These are phyloP conservation scores for Obba rivulosa DNA, from an alignment of 768 basidiomycete species.

Conservation along the genomic window DNA sequence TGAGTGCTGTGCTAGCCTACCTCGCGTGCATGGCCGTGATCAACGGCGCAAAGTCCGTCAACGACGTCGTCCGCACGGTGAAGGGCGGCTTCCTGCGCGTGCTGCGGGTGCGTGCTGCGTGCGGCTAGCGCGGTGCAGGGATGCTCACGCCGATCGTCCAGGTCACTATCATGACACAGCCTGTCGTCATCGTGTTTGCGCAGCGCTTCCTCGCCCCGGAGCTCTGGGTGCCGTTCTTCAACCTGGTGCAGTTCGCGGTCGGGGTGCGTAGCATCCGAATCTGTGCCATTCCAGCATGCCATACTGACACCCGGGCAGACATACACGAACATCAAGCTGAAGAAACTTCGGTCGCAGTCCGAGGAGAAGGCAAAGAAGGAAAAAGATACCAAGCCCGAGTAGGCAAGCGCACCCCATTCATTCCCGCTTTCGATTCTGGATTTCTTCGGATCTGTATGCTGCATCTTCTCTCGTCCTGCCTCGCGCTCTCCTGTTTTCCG, in stretches of 20 bases:
- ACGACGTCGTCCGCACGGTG: conserved; percentile 62
- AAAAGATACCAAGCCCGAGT: conserved; percentile 30
- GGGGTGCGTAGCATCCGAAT: conserved; percentile 46
- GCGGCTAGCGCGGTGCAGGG: background rate
- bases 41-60: conserved; percentile 65
- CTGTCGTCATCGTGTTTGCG: conserved; percentile 67
- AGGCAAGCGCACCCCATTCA: background rate
- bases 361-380: conserved; percentile 40
- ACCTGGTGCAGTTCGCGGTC: conserved; percentile 64
- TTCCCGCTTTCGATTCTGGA: background rate
- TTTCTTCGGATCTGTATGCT: background rate
- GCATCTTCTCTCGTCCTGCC: background rate
- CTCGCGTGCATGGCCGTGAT: conserved; percentile 81
- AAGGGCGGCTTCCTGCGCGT: conserved; percentile 71
- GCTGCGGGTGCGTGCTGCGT: conserved; percentile 48
- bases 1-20: conserved; percentile 40
- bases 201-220: conserved; percentile 78
- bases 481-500: background rate
- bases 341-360: conserved; percentile 52
- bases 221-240: conserved; percentile 91
- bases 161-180: conserved; percentile 80
- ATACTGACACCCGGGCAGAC: conserved; percentile 37
- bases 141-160: conserved; percentile 23
- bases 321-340: conserved; percentile 68
- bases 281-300: background rate